phyloP scores from a whole-genome alignment of 1,139 yeast species.

The Blastobotrys arbuscula region DNA sequence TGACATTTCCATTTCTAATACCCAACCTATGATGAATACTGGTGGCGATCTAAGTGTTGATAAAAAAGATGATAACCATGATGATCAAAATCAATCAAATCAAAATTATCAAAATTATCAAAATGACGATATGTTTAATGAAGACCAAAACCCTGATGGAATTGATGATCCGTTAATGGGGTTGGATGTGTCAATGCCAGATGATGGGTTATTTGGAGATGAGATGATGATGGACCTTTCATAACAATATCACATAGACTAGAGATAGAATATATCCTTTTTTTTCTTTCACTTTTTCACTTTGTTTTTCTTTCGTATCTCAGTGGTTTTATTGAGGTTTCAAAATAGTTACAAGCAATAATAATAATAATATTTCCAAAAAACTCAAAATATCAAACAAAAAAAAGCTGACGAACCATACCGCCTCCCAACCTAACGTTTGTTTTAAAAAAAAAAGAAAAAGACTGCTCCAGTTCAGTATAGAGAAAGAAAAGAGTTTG shows the following conservation, averaged over 20 bases:
- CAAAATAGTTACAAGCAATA: too few species aligned
- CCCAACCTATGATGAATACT: background rate
- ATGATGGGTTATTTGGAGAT: constrained; percentile 13
- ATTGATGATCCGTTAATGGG: constrained; percentile 11
- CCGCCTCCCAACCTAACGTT: too few species aligned
- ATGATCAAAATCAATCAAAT: background rate
- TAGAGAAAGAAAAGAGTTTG: too few species aligned
- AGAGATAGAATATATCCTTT: background rate
- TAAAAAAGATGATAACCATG: background rate
- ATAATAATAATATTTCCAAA: too few species aligned
- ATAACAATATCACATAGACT: background rate
- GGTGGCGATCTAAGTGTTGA: background rate
- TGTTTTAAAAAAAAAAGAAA: too few species aligned
- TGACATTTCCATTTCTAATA: background rate
- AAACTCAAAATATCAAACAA: too few species aligned
- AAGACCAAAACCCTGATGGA: background rate
- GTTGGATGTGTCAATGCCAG: constrained; percentile 11
- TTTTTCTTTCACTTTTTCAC: background rate
- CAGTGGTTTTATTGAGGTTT: background rate
- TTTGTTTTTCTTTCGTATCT: background rate
- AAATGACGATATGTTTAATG: background rate
- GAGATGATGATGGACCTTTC: constrained; percentile 15
- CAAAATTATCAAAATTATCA: background rate
- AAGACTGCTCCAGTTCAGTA: too few species aligned
- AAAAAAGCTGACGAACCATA: too few species aligned